Percentiles rank a stretch among this genome's conserved stretches.
Evolutionary conservation across 106 monocot species (phyloP).

Genomic region (Hemerocallis citrina): DNA sequence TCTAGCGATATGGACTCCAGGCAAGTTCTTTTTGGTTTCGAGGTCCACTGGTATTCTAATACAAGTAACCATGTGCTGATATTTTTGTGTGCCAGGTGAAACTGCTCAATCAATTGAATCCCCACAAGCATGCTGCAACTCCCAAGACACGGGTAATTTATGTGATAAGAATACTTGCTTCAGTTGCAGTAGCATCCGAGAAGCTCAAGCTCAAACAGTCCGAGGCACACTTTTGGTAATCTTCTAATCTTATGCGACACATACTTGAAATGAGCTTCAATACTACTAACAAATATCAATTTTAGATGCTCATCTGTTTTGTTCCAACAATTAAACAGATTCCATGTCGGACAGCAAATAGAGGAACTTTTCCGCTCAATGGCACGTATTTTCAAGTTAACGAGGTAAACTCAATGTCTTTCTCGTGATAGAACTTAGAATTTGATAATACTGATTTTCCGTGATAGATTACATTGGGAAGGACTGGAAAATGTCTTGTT

Average conservation of each 20-base stretch:
- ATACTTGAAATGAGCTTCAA: too few relatives aligned
- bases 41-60: not conserved
- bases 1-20: constrained; percentile 77
- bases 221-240: constrained; percentile 53
- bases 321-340: too few relatives aligned
- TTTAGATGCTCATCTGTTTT: not conserved
- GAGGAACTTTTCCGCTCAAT: constrained; percentile 21
- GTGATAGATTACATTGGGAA: too few relatives aligned
- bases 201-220: constrained; percentile 42
- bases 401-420: constrained; percentile 8
- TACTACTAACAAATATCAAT: not conserved
- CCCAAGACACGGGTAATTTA: constrained; percentile 22
- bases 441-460: too few relatives aligned
- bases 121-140: constrained; percentile 34
- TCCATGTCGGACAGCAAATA: constrained; percentile 20
- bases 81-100: constrained; percentile 26
- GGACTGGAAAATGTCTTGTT: too few relatives aligned
- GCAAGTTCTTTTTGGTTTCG: constrained; percentile 10
- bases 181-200: constrained; percentile 45
- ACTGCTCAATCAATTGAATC: constrained; percentile 49
- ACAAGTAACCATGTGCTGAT: not conserved
- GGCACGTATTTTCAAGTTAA: constrained; percentile 25
- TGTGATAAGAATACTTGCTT: constrained; percentile 38
- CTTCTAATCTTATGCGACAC: too few relatives aligned
- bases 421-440: not conserved